Base-by-base conservation (phyloP, 805 yeast species). In the Pichia rugopelliculosa region DNA sequence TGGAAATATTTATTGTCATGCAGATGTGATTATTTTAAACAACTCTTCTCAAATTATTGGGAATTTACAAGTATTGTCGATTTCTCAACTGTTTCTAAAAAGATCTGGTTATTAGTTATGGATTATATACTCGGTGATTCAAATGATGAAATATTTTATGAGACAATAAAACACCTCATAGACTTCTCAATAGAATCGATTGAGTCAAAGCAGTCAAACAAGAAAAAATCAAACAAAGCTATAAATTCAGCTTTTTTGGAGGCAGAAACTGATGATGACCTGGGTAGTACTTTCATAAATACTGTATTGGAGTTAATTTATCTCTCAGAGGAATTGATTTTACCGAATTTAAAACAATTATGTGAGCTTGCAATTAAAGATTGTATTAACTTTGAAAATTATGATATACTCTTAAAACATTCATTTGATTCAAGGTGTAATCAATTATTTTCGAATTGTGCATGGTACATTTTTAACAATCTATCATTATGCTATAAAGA, bases 381-480 rank as follows among this genome's bases (percentile, higher is more conserved):
- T 50, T 75, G 76, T 39, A 73, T 83, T 18, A 64, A 61, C 21
- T 64, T 79, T 11, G 85, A 83, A 18, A 85, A 84, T 56, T 87
- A 83, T 1, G 65, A 78, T 12, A 49, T 72, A 0, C 58, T 88
- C 13, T 57, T 86, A 13, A 65, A 72, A 12, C 80, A 80, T 56
- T 74, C 95, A 0, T 72, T 72, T 41, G 56, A 65, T 18, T 65
- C 73, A 41, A 62, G 73, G 20, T 84, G 88, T 7, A 60, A 64
- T 12, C 76, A 81, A 53, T 61, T 89, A 34, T 70, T 79, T 50
- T 70, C 72, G 43, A 75, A 77, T 46, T 78, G 95, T 58, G 66
- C 82, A 23, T 81, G 87, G 82, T 84, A 76, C 54, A 69, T 87
- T 12, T 79, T 76, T 53, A 72, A 76, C 53, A 87, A 87, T 59